Conservation (phyloP, 2,329 filamentous ascomycete genomes). For the Fusarium globosum region DNA sequence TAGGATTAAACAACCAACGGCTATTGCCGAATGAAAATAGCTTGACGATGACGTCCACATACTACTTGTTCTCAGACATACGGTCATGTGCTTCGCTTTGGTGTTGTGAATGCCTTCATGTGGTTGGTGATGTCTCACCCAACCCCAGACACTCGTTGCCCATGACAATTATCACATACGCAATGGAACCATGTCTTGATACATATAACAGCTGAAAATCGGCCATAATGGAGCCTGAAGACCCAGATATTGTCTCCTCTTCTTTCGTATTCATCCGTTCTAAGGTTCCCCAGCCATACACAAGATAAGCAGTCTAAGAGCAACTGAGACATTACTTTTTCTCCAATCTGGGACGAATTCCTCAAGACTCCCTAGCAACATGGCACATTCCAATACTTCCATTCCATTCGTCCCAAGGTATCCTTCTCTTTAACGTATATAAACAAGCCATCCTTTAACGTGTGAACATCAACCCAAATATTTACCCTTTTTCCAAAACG, state of each 20-base stretch:
- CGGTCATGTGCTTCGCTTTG: slow-evolving; percentile 4
- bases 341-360: neutral
- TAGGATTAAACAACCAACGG: neutral
- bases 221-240: neutral
- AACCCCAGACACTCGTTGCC: slow-evolving; percentile 3
- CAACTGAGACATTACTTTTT: slow-evolving; percentile 24
- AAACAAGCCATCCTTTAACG: slow-evolving; percentile 9
- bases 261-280: slow-evolving; percentile 6
- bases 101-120: slow-evolving; percentile 15
- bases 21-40: slow-evolving; percentile 5
- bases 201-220: neutral
- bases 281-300: slow-evolving; percentile 1
- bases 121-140: slow-evolving; percentile 22
- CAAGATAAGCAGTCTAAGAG: neutral
- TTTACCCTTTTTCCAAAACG: slow-evolving; percentile 29
- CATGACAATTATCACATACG: slow-evolving; percentile 12
- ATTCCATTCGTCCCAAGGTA: slow-evolving; percentile 17
- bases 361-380: slow-evolving; percentile 3
- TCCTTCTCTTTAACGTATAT: slow-evolving; percentile 15
- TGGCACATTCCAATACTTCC: slow-evolving; percentile 23
- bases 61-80: neutral
- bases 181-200: neutral
- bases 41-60: slow-evolving; percentile 11
- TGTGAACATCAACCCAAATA: slow-evolving; percentile 19
- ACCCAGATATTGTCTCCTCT: neutral